Percentiles rank a stretch among this genome's conserved stretches.
Evolutionary conservation across 1,139 yeast species (phyloP).

Genomic region (Scheffersomyces lignicola): DNA sequence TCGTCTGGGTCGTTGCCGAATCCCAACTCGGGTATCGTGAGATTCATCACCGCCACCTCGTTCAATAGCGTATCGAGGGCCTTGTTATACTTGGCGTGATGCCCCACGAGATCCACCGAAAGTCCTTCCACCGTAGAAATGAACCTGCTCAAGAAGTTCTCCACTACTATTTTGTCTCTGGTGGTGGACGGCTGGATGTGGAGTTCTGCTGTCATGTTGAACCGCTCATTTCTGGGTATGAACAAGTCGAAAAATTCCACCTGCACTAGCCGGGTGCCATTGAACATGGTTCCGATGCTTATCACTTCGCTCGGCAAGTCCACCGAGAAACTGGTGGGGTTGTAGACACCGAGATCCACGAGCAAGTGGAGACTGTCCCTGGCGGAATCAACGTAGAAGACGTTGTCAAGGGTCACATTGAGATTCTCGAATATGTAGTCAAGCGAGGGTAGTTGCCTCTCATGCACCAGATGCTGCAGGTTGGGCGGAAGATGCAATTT

Average conservation of each 20-base stretch:
- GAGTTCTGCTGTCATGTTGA: constrained; percentile 16
- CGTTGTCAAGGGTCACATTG: constrained; percentile 21
- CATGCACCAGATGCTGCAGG: background rate
- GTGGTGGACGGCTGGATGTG: constrained; percentile 10
- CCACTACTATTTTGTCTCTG: constrained; percentile 12
- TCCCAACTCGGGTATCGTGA: constrained; percentile 17
- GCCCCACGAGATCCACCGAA: constrained; percentile 11
- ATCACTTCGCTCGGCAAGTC: constrained; percentile 21
- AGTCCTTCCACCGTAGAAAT: constrained; percentile 11
- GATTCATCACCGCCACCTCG: constrained; percentile 13
- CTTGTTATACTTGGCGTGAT: constrained; percentile 13
- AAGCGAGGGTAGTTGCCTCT: constrained; percentile 1
- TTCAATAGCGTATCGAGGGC: constrained; percentile 18
- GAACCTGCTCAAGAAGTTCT: constrained; percentile 15
- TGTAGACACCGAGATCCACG: constrained; percentile 35
- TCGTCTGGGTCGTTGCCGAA: constrained; percentile 11
- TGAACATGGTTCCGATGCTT: constrained; percentile 17
- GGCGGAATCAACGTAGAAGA: constrained; percentile 26
- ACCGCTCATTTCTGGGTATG: constrained; percentile 17
- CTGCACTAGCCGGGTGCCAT: constrained; percentile 18
- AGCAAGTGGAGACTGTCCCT: constrained; percentile 17
- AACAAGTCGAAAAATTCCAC: constrained; percentile 15
- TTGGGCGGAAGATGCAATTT: constrained; percentile 14
- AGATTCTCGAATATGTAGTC: constrained; percentile 16
- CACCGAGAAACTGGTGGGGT: constrained; percentile 33